A percentile compares a stretch with the other conserved stretches of the same genome.
Conservation (phyloP, 306 rosid genomes). For the Castanopsis chinensis region DNA sequence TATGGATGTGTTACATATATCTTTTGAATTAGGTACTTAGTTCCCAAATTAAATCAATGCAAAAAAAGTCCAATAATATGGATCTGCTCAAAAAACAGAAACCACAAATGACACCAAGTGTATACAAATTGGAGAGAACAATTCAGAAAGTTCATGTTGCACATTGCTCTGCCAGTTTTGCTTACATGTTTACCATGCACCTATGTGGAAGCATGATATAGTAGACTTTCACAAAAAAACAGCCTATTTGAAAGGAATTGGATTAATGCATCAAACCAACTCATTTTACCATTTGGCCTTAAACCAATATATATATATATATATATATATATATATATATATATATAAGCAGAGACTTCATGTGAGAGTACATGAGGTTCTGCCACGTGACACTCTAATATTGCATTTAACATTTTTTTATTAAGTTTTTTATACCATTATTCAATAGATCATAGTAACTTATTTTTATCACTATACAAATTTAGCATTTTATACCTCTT, state of each 20-base stretch:
- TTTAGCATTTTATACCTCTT: too few species aligned
- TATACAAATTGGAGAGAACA: neutral
- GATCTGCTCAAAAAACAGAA: neutral
- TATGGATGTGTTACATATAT: conserved; percentile 21
- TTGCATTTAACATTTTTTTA: too few species aligned
- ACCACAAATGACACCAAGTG: neutral
- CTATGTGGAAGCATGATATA: neutral
- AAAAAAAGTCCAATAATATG: neutral
- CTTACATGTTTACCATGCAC: neutral
- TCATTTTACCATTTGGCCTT: neutral
- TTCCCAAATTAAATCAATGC: neutral
- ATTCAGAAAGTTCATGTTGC: neutral
- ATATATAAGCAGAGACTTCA: too few species aligned
- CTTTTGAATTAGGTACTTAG: neutral
- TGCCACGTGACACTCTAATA: too few species aligned
- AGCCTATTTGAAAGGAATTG: neutral
- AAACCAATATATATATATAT: too few species aligned
- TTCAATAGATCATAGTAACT: too few species aligned
- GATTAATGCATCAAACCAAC: neutral
- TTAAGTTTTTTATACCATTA: too few species aligned
- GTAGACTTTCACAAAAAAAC: neutral
- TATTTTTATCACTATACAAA: too few species aligned
- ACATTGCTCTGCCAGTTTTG: neutral
- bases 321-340: too few species aligned
- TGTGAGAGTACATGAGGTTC: too few species aligned